Evolutionary conservation across 495 filamentous ascomycete genomes (phyloP).

Genomic region (Lasiosphaeria ovina): DNA sequence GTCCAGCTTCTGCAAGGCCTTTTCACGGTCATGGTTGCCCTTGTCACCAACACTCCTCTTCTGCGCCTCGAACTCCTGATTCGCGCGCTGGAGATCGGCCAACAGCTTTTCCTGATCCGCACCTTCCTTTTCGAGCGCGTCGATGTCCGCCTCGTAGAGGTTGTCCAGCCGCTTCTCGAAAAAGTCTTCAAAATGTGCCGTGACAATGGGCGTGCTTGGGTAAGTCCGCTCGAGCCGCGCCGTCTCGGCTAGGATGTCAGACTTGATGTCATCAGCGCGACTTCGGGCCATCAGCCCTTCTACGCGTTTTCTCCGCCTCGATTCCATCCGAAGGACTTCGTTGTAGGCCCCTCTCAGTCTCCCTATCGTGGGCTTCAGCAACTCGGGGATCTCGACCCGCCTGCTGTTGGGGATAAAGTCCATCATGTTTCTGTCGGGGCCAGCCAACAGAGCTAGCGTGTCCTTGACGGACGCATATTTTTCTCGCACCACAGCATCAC

Average conservation of each 20-base stretch:
- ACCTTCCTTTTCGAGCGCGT: slow-evolving; percentile 66
- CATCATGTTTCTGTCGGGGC: slow-evolving; percentile 75
- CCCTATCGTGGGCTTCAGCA: slow-evolving; percentile 73
- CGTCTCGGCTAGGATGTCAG: slow-evolving; percentile 75
- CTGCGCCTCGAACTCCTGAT: slow-evolving; percentile 68
- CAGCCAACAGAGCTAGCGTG: slow-evolving; percentile 69
- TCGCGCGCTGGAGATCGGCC: slow-evolving; percentile 66
- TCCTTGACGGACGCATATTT: slow-evolving; percentile 76
- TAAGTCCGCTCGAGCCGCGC: slow-evolving; percentile 81
- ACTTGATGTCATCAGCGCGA: slow-evolving; percentile 85
- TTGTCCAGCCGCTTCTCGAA: slow-evolving; percentile 75
- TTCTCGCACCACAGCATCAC: slow-evolving; percentile 73
- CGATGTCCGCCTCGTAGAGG: slow-evolving; percentile 74
- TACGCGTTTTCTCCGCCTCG: slow-evolving; percentile 68
- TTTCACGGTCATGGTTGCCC: slow-evolving; percentile 75
- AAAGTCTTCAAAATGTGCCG: slow-evolving; percentile 83
- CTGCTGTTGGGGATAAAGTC: slow-evolving; percentile 87
- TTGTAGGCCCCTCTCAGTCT: slow-evolving; percentile 74
- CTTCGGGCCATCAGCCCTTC: slow-evolving; percentile 74
- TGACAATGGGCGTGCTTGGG: slow-evolving; percentile 76
- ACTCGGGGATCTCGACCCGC: slow-evolving; percentile 70
- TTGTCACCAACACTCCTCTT: slow-evolving; percentile 67
- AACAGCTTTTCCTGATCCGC: slow-evolving; percentile 73
- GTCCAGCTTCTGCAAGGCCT: slow-evolving; percentile 82
- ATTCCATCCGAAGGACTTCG: slow-evolving; percentile 79